A percentile compares a stretch with the other conserved stretches of the same genome.
phyloP scores from a whole-genome alignment of 2,329 filamentous ascomycete species.

The Xenosphaeropsis pyriputrescens region DNA sequence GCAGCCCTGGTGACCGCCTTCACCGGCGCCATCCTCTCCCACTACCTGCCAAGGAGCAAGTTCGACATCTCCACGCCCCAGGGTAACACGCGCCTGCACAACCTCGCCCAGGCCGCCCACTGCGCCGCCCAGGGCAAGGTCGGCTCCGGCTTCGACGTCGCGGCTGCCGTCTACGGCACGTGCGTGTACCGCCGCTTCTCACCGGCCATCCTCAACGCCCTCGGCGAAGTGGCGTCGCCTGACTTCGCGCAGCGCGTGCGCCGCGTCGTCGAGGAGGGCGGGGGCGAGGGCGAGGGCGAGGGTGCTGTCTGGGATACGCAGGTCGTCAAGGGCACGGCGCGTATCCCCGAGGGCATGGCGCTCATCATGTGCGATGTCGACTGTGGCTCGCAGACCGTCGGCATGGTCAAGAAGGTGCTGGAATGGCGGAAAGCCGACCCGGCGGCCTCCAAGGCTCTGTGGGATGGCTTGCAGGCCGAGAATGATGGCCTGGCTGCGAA shows the following conservation, averaged over 20 bases:
- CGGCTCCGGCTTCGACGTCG: slow-evolving; percentile 90
- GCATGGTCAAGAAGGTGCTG: slow-evolving; percentile 90
- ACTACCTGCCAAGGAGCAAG: slow-evolving; percentile 46
- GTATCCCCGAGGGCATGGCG: slow-evolving; percentile 57
- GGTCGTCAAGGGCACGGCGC: slow-evolving; percentile 53
- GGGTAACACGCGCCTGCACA: slow-evolving; percentile 59
- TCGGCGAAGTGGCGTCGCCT: slow-evolving; percentile 51
- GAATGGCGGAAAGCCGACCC: slow-evolving; percentile 59
- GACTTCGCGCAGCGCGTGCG: slow-evolving; percentile 55
- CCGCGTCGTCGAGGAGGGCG: slow-evolving; percentile 46
- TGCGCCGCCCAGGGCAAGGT: slow-evolving; percentile 95
- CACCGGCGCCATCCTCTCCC: slow-evolving; percentile 59
- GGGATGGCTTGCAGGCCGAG: slow-evolving; percentile 56
- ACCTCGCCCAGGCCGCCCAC: slow-evolving; percentile 85
- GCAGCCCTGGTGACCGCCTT: slow-evolving; percentile 87
- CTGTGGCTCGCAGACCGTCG: slow-evolving; percentile 81
- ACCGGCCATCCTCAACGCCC: slow-evolving; percentile 50
- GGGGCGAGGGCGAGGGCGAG: too few species aligned
- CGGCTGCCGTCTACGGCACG: slow-evolving; percentile 80
- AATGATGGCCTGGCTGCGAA: slow-evolving; percentile 59
- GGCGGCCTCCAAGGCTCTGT: slow-evolving; percentile 52
- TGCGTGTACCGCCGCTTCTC: slow-evolving; percentile 90
- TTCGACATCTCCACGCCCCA: slow-evolving; percentile 41
- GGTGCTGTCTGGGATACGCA: slow-evolving; percentile 61
- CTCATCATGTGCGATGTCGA: slow-evolving; percentile 94